A percentile compares a stretch with the other conserved stretches of the same genome.
Conservation (phyloP, 2,329 filamentous ascomycete species). For the Hymenoscyphus albidus region DNA sequence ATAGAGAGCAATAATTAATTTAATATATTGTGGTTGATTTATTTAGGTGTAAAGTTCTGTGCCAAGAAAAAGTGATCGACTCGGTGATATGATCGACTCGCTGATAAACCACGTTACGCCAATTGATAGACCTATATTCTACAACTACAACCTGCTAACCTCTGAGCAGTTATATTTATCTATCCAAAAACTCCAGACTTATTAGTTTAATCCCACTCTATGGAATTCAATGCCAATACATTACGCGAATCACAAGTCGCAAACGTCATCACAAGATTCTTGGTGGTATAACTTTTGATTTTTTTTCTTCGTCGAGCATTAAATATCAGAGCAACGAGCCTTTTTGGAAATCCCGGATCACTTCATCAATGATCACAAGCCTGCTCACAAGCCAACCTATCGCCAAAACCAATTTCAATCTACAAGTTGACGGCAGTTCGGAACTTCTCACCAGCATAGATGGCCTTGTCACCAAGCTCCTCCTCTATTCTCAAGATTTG, state of each 20-base stretch:
- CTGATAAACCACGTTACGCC: too few relatives aligned
- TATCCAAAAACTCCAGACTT: not conserved
- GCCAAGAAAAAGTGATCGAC: too few relatives aligned
- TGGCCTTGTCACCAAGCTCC: conserved; percentile 86
- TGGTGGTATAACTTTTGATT: conserved; percentile 22
- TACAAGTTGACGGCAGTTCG: conserved; percentile 86
- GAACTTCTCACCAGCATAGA: conserved; percentile 93
- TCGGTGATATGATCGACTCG: too few relatives aligned
- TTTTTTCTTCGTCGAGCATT: conserved; percentile 15
- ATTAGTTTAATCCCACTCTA: not conserved
- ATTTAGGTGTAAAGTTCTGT: too few relatives aligned
- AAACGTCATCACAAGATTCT: not conserved
- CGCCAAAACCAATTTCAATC: conserved; percentile 29
- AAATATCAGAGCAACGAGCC: conserved; percentile 5
- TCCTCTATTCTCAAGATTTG: conserved; percentile 99
- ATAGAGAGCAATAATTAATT: too few relatives aligned
- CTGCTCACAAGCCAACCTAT: conserved; percentile 11
- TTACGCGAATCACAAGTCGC: not conserved
- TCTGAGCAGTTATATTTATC: not conserved
- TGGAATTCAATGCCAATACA: not conserved
- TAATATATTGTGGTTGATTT: too few relatives aligned
- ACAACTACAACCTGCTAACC: not conserved
- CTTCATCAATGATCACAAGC: conserved; percentile 13
- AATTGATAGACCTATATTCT: not conserved
- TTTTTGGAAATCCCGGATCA: conserved; percentile 10